A percentile compares a stretch with the other conserved stretches of the same genome.
These are phyloP conservation scores for Berberis thunbergii DNA, from an alignment of 164 flowering plant genomes.

Conservation along the genomic window DNA sequence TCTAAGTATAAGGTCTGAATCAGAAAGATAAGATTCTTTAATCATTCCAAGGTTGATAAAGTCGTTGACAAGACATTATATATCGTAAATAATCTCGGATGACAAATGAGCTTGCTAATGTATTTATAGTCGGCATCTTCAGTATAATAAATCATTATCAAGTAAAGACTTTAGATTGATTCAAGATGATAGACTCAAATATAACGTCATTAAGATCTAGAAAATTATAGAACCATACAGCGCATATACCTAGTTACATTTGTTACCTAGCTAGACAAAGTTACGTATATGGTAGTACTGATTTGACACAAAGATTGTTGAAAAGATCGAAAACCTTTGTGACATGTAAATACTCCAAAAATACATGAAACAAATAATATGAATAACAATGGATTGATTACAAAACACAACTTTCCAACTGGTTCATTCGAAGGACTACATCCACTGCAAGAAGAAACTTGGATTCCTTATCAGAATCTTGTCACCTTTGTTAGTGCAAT, in stretches of 20 bases:
- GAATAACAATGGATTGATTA: too few relatives aligned
- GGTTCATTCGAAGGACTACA: too few relatives aligned
- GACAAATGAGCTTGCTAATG: slow-evolving; percentile 6
- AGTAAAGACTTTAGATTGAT: not conserved
- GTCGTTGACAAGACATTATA: slow-evolving; percentile 4
- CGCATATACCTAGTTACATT: not conserved
- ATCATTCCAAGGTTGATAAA: slow-evolving; percentile 1
- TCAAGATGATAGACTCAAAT: not conserved
- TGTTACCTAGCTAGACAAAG: too few relatives aligned
- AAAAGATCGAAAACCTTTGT: not conserved
- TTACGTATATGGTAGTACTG: too few relatives aligned
- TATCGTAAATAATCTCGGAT: not conserved
- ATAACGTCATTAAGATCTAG: not conserved
- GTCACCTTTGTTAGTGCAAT: too few relatives aligned
- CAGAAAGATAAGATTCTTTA: slow-evolving; percentile 7
- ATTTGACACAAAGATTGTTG: too few relatives aligned
- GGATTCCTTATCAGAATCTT: too few relatives aligned
- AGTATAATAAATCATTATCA: not conserved
- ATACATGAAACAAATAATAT: too few relatives aligned
- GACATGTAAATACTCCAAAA: not conserved
- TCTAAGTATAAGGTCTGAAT: not conserved
- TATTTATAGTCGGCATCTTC: slow-evolving; percentile 11
- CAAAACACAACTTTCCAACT: too few relatives aligned
- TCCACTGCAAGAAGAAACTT: too few relatives aligned
- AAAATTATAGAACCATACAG: not conserved